phyloP scores from a whole-genome alignment of 768 basidiomycete species.

The Xerocomellus intermedius region DNA sequence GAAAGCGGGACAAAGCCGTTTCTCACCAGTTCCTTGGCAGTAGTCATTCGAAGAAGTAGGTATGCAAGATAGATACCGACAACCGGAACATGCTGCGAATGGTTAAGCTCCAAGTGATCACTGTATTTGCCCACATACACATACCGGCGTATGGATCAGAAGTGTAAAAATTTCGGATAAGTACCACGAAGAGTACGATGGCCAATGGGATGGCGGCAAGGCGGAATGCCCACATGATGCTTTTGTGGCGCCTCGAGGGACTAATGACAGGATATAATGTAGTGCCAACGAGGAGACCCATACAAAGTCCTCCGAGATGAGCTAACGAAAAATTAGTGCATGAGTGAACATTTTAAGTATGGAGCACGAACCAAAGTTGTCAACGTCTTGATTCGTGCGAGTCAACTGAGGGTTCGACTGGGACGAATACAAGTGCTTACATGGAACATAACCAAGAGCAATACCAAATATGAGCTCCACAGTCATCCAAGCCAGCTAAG shows the following conservation, averaged over 20 bases:
- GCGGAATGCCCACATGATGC: slow-evolving; percentile 72
- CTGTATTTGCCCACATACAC: slow-evolving; percentile 17
- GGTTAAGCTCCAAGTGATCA: background rate
- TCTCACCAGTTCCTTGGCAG: slow-evolving; percentile 50
- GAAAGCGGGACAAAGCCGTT: background rate
- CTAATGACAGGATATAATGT: slow-evolving; percentile 90
- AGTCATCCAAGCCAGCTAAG: slow-evolving; percentile 76
- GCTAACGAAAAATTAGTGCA: slow-evolving; percentile 41
- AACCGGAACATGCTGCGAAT: slow-evolving; percentile 73
- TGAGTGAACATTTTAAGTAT: background rate
- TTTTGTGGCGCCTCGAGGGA: slow-evolving; percentile 66
- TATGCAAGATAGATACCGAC: slow-evolving; percentile 88
- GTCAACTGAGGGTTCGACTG: slow-evolving; percentile 11
- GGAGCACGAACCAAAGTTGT: slow-evolving; percentile 73
- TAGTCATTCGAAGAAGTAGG: slow-evolving; percentile 71
- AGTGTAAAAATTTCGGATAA: slow-evolving; percentile 88
- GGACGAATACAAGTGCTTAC: slow-evolving; percentile 40
- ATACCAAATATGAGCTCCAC: slow-evolving; percentile 87
- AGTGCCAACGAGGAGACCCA: slow-evolving; percentile 80
- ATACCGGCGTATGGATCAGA: slow-evolving; percentile 80
- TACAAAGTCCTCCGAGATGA: slow-evolving; percentile 84
- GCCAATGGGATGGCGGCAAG: slow-evolving; percentile 71
- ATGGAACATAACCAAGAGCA: slow-evolving; percentile 81
- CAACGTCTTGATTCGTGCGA: slow-evolving; percentile 54
- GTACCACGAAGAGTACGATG: slow-evolving; percentile 76